Percentiles rank a stretch among this genome's conserved stretches.
Evolutionary conservation across 805 yeast species (phyloP).

Genomic region (Lipomyces yamanashiensis): DNA sequence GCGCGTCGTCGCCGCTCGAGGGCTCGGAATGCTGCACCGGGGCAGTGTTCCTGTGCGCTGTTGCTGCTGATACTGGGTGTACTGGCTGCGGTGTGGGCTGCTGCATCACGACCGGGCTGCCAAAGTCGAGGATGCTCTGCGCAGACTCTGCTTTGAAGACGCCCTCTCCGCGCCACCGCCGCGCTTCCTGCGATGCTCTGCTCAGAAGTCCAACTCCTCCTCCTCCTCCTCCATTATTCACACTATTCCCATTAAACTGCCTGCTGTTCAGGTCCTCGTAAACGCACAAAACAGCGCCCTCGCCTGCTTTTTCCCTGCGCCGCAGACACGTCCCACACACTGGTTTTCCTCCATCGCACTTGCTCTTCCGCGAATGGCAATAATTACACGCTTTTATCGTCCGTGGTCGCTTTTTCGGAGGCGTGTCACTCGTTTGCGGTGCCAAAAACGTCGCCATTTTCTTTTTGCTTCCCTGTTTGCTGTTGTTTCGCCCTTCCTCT

Average conservation of each 20-base stretch:
- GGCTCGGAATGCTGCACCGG: background rate
- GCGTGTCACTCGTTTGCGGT: background rate
- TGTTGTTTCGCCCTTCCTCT: too few species aligned
- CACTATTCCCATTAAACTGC: background rate
- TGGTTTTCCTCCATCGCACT: background rate
- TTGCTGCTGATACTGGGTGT: background rate
- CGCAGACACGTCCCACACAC: background rate
- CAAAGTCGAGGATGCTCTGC: too few species aligned
- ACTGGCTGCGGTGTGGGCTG: background rate
- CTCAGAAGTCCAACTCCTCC: background rate
- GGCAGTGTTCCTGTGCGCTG: background rate
- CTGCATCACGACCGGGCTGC: too few species aligned
- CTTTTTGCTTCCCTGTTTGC: background rate
- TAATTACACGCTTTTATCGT: background rate
- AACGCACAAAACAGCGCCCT: background rate
- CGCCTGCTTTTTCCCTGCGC: background rate
- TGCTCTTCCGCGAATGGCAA: background rate
- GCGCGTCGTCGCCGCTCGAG: background rate
- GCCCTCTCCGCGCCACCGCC: too few species aligned
- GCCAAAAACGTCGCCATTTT: background rate
- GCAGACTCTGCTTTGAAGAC: too few species aligned
- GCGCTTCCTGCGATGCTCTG: background rate
- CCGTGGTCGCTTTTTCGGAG: conserved; percentile 3
- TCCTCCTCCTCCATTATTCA: background rate
- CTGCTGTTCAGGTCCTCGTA: background rate